Base-by-base conservation (phyloP, 2,329 filamentous ascomycete genomes). In the Fusarium euwallaceae region DNA sequence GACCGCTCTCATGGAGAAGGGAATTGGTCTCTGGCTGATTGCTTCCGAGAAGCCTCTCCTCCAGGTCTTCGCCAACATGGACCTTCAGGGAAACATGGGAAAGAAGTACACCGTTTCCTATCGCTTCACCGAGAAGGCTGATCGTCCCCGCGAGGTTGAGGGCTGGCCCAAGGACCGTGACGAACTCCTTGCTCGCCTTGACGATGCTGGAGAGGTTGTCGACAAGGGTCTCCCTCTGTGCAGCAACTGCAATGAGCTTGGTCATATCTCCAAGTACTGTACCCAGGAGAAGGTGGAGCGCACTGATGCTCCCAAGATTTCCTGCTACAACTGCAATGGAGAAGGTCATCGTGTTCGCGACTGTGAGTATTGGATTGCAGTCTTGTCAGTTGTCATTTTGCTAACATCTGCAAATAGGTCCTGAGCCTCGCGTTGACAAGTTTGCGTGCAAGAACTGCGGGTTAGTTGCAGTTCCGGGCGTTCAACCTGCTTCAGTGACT, bases 401-500 rank as follows among this genome's bases (percentile, higher is more conserved):
- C 71, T 77, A 66, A 73, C 41, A 14, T 53, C 32, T 37, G 24
- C 14, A 27, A 27, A 16, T 51, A 90, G 90, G 90, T 77, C 87
- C 89, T 5, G 82, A 85, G n/a, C 88, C 90, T 27, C 89, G 92
- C 60, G 83, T 90, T 34, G 89, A 93, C 83, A 91, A 86, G 66
- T 91, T 88, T 74, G 90, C 90, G 9, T 94, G 92, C 87, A 90
- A 88, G 80, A 94, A 94, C 80, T 94, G 92, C 84, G 89, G 88
- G 86, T 87, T 74, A 69, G 82, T 80, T 24, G 37, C 32, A 37
- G 29, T 37, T 16, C 16, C 16, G 6, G 41, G 2, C 43, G 24
- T 32, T 14, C 6, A 14, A 29, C 22, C 37, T 55, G 27, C 24
- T 66, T 68, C 64, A 36, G 76, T 22, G 58, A 53, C 69, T 73